Evolutionary conservation across 164 flowering plant species (phyloP).

Genomic region (Dillenia turbinata): DNA sequence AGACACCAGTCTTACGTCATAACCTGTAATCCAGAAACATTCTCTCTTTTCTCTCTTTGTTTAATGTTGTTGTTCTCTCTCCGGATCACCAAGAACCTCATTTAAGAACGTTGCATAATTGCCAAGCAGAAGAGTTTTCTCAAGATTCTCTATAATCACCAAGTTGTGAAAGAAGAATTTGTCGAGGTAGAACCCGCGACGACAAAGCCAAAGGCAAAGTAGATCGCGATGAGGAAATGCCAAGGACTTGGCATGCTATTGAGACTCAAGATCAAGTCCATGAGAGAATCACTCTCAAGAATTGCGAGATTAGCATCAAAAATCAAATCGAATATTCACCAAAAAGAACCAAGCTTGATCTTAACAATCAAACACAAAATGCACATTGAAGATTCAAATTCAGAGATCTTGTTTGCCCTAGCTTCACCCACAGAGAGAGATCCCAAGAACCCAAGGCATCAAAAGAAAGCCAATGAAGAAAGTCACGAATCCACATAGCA

Average conservation of each 20-base stretch:
- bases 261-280: conserved; percentile 45
- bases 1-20: no score
- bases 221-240: conserved; percentile 42
- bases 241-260: conserved; percentile 20
- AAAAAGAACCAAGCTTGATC: background rate
- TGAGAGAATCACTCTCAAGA: conserved; percentile 4
- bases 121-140: no score
- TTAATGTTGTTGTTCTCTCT: no score
- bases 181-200: conserved; percentile 55
- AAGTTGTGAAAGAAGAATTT: conserved; percentile 54
- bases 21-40: no score
- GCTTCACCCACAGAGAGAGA: background rate
- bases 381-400: background rate
- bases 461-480: conserved; percentile 83
- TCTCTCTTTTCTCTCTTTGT: no score
- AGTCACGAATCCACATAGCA: conserved; percentile 95
- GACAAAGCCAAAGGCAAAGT: conserved; percentile 47
- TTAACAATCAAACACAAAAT: background rate
- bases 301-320: conserved; percentile 9
- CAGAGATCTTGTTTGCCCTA: conserved; percentile 2
- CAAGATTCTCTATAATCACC: no score
- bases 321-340: background rate
- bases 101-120: no score
- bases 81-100: no score
- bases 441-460: conserved; percentile 99